Evolutionary conservation across 768 basidiomycete genomes (phyloP).

Genomic region (Tulasnella sp.): DNA sequence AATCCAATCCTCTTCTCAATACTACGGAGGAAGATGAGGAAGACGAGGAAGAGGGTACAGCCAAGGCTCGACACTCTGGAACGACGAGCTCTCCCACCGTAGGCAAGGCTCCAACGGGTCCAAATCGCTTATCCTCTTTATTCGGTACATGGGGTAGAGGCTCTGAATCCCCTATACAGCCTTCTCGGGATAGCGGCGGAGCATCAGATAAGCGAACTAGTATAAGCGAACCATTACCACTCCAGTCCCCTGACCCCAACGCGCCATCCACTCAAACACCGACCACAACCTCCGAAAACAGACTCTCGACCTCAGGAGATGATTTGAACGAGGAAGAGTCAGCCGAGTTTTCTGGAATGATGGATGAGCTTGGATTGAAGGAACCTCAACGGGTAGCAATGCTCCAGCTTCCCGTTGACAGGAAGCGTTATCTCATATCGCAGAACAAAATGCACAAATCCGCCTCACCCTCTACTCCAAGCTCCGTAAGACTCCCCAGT

Average conservation of each 20-base stretch:
- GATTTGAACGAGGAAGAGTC: constrained; percentile 30
- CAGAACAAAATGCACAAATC: constrained; percentile 35
- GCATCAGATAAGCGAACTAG: constrained; percentile 34
- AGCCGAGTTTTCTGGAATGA: constrained; percentile 50
- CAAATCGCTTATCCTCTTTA: constrained; percentile 48
- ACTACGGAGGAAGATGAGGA: constrained; percentile 39
- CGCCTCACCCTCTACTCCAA: constrained; percentile 26
- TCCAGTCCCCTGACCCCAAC: constrained; percentile 5
- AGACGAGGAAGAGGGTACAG: constrained; percentile 43
- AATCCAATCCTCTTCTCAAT: constrained; percentile 33
- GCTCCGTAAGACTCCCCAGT: constrained; percentile 18
- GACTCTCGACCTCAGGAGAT: no score
- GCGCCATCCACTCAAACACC: constrained; percentile 23
- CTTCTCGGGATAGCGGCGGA: constrained; percentile 12
- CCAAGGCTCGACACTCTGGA: constrained; percentile 33
- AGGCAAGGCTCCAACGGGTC: constrained; percentile 42
- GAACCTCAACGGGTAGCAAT: constrained; percentile 53
- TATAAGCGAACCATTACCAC: constrained; percentile 52
- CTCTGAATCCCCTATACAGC: constrained; percentile 29
- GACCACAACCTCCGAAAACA: no score
- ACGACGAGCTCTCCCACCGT: constrained; percentile 3
- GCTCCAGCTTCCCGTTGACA: constrained; percentile 44
- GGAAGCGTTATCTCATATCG: constrained; percentile 53
- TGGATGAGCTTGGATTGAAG: constrained; percentile 61
- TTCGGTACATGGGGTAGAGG: constrained; percentile 58